Conservation (phyloP, 441 rosid genomes). For the Pelargonium cotyledonis region DNA sequence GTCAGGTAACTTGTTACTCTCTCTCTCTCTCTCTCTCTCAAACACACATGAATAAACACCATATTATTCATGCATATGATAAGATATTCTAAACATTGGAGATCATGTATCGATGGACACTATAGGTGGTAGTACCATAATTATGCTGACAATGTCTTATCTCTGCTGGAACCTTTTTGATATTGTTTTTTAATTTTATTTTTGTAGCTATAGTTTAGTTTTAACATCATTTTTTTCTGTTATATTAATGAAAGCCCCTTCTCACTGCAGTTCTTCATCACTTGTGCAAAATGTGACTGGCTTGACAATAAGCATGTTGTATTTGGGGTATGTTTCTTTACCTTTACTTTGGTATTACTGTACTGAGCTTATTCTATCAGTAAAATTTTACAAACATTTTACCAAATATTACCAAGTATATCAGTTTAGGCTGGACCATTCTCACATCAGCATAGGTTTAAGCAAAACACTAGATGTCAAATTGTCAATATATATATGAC, state of each 20-base stretch:
- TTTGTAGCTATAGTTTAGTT: not conserved
- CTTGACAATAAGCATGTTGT: conserved; percentile 95
- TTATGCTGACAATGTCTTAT: not conserved
- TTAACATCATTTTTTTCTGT: not conserved
- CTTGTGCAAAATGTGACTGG: conserved; percentile 97
- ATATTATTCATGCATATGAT: not conserved
- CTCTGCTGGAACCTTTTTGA: not conserved
- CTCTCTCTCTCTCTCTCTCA: no score
- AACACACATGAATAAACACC: not conserved
- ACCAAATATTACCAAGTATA: not conserved
- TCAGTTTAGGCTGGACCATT: no score
- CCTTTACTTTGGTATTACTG: not conserved
- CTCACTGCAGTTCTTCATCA: conserved; percentile 75
- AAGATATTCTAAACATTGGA: no score
- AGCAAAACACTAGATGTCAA: no score
- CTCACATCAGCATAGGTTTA: no score
- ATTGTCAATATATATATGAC: not conserved
- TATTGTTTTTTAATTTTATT: not conserved
- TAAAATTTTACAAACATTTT: not conserved
- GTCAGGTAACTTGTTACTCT: conserved; percentile 49
- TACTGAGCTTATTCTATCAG: not conserved
- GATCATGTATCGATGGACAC: not conserved
- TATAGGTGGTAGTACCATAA: not conserved
- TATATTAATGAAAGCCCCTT: conserved; percentile 4
- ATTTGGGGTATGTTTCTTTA: conserved; percentile 62